These are phyloP conservation scores for Grigorovia humatica DNA, from an alignment of 805 yeast species.

Conservation along the genomic window DNA sequence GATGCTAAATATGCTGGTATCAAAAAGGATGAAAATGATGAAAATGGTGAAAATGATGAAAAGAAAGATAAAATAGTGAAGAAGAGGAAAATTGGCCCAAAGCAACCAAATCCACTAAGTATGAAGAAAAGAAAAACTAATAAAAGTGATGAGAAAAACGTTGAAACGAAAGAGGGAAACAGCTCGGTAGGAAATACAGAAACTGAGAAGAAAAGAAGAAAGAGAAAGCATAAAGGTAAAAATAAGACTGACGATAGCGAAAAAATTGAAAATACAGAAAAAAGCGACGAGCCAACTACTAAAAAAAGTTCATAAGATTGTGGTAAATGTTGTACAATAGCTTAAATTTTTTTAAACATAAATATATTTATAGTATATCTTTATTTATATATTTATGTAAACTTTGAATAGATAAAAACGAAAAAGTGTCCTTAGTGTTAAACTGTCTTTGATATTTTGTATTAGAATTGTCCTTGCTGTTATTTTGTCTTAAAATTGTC, in stretches of 20 bases:
- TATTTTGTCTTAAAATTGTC: neutral
- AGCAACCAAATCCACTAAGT: constrained; percentile 85
- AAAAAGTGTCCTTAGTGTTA: too few relatives aligned
- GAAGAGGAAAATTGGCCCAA: constrained; percentile 54
- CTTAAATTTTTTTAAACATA: too few relatives aligned
- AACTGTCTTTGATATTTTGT: too few relatives aligned
- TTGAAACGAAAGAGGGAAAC: neutral
- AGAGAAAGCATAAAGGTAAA: constrained; percentile 15
- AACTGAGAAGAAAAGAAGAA: constrained; percentile 9
- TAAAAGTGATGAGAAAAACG: neutral
- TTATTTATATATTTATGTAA: too few relatives aligned
- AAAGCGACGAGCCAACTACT: neutral
- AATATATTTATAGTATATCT: too few relatives aligned
- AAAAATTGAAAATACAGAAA: neutral
- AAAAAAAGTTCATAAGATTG: neutral
- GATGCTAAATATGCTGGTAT: constrained; percentile 43
- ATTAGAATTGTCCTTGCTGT: too few relatives aligned
- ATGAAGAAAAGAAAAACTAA: constrained; percentile 58
- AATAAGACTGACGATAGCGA: neutral
- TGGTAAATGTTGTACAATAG: too few relatives aligned
- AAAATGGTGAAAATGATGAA: constrained; percentile 6
- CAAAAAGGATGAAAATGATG: constrained; percentile 16
- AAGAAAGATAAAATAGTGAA: constrained; percentile 40
- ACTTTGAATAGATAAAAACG: too few relatives aligned
- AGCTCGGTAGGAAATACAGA: neutral